Evolutionary conservation across 495 filamentous ascomycete genomes (phyloP), one percentile per base, ranked within the genome.

Genomic region (Lepraria neglecta): DNA sequence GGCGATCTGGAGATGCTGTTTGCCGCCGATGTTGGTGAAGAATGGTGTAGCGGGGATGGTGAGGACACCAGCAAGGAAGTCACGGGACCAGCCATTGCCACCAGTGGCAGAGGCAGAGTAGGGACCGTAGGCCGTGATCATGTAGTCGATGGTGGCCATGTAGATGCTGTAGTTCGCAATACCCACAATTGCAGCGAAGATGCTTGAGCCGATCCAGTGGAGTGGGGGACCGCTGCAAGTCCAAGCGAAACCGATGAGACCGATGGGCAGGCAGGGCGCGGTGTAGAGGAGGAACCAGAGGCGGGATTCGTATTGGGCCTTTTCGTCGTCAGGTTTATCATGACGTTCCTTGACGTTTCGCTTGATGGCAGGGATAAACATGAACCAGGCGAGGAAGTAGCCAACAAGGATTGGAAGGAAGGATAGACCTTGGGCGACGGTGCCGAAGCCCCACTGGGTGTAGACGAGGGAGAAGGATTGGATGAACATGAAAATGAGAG

Each of bases 21-120:
- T 76, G 35, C 77, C 77, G 47, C 85, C 86, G 65, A 89, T 86
- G 65, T 87, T 82, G 70, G 64, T 53, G 40, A 51, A 70, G 17
- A 64, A 91, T 6, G 87, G 89, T 0, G 84, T 88, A 0, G 89
- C 88, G 1, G 82, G 84, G 43, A 89, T 78, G 12, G 89, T 90
- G 35, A 90, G 76, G 9, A 90, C 79, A 76, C 90, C 90, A 58
- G 90, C 90, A 12, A 95, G 74, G 74, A 95, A 88, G 70, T 95
- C 90, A 64, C 90, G 81, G 53, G 89, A 77, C 80, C 80, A 87
- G 61, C 84, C 86, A 65, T 89, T 89, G 47, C 86, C 86, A 60
- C 86, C 86, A 9, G 86, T 89, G 0, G 86, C 86, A 7, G 84
- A 87, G 6, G 86, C 84, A 4, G 85, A 86, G 73, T 88, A 89